phyloP scores from a whole-genome alignment of 2,329 filamentous ascomycete species.

The Aureobasidium mangrovei region DNA sequence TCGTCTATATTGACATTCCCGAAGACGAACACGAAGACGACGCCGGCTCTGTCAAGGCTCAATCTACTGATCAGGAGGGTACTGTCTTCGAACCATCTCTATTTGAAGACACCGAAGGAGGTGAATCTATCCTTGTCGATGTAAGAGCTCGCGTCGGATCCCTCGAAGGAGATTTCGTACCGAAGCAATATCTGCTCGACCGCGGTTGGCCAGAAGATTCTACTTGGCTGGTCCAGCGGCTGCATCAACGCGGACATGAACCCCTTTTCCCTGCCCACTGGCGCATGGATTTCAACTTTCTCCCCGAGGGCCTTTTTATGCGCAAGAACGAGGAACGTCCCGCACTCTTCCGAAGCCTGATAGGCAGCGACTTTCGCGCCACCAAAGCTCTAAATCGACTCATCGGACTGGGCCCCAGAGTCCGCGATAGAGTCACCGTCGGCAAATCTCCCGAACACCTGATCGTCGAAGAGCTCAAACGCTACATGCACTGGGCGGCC shows the following conservation, averaged over 20 bases:
- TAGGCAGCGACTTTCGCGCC: conserved; percentile 39
- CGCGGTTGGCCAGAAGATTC: conserved; percentile 45
- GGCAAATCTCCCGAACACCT: conserved; percentile 27
- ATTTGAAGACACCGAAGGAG: conserved; percentile 1
- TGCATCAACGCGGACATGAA: conserved; percentile 48
- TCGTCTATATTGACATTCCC: no score
- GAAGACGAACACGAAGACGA: no score
- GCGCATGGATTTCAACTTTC: conserved; percentile 44
- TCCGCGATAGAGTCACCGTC: conserved; percentile 41
- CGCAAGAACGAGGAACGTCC: background rate
- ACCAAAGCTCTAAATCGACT: conserved; percentile 43
- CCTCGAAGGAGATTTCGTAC: conserved; percentile 5
- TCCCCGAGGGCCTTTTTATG: conserved; percentile 45
- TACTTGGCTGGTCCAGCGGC: conserved; percentile 43
- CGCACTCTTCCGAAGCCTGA: conserved; percentile 38
- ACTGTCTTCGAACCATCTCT: background rate
- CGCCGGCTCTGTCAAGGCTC: no score
- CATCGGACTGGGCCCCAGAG: conserved; percentile 42
- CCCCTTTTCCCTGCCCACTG: conserved; percentile 45
- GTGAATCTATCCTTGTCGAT: background rate
- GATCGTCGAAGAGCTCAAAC: conserved; percentile 26
- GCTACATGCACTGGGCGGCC: conserved; percentile 47
- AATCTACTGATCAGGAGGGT: no score
- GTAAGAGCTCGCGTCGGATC: conserved; percentile 7
- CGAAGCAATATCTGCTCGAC: conserved; percentile 26